A percentile compares a stretch with the other conserved stretches of the same genome.
Conservation (phyloP, 2,329 filamentous ascomycete species). For the Arthrobotrys megalospora region DNA sequence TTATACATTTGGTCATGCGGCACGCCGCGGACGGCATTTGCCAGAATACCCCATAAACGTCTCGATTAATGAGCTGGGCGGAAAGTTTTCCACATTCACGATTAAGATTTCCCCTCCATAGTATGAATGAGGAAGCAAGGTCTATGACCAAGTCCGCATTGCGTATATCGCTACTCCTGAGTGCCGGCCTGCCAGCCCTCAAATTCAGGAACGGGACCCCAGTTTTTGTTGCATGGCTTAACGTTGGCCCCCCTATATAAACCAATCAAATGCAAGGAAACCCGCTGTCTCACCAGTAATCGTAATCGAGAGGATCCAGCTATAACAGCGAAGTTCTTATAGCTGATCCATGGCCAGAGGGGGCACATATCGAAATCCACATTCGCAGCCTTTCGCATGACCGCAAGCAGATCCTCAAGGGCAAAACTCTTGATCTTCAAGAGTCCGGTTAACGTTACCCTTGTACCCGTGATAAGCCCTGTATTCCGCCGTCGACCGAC, state of each 20-base stretch:
- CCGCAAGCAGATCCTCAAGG: conserved; percentile 40
- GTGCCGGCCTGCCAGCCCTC: conserved; percentile 9
- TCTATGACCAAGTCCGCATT: conserved; percentile 10
- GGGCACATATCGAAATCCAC: conserved; percentile 21
- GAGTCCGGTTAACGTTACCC: conserved; percentile 34
- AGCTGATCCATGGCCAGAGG: conserved; percentile 29
- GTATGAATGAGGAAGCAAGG: neutral
- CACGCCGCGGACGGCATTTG: conserved; percentile 36
- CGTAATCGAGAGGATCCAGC: conserved; percentile 43
- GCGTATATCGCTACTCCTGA: conserved; percentile 47
- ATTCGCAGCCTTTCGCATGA: conserved; percentile 14
- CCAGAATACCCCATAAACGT: conserved; percentile 27
- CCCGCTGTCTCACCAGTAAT: conserved; percentile 43
- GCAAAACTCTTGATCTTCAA: conserved; percentile 52
- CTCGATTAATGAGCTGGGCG: conserved; percentile 10
- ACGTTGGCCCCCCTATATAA: conserved; percentile 24
- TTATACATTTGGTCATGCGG: conserved; percentile 16
- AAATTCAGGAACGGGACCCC: conserved; percentile 55
- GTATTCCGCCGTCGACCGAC: neutral
- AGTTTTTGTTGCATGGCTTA: conserved; percentile 45
- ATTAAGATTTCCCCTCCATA: conserved; percentile 24
- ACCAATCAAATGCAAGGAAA: conserved; percentile 38
- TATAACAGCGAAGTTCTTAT: conserved; percentile 12
- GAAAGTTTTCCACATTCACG: conserved; percentile 42
- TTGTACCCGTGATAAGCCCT: conserved; percentile 43